Evolutionary conservation across 768 basidiomycete genomes (phyloP).

Genomic region (Postia placenta): DNA sequence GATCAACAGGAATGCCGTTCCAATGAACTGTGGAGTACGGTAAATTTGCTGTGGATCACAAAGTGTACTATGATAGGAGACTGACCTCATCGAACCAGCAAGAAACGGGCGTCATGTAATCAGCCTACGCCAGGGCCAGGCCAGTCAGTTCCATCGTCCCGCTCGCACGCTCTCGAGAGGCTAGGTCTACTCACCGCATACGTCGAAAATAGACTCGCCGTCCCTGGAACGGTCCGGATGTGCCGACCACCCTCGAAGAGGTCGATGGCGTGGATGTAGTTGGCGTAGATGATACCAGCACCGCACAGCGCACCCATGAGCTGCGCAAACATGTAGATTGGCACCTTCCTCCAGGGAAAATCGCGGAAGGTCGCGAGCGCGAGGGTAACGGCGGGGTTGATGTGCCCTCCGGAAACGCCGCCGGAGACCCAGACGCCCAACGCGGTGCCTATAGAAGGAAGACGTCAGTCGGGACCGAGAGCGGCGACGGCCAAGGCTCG

Average conservation of each 20-base stretch:
- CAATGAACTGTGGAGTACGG: constrained; percentile 53
- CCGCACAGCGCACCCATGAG: constrained; percentile 56
- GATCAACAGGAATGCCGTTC: constrained; percentile 47
- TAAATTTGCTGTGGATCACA: background rate
- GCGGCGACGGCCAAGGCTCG: background rate
- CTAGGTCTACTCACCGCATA: constrained; percentile 42
- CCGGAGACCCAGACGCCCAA: constrained; percentile 65
- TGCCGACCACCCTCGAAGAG: constrained; percentile 50
- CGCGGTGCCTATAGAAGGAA: constrained; percentile 41
- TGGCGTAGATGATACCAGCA: constrained; percentile 51
- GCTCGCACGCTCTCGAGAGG: background rate
- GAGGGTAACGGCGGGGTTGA: constrained; percentile 51
- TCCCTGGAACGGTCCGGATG: constrained; percentile 50
- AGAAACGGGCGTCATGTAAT: constrained; percentile 37
- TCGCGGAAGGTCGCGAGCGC: constrained; percentile 60
- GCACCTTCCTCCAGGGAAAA: constrained; percentile 81
- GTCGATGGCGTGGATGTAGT: constrained; percentile 65
- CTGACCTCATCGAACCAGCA: constrained; percentile 41
- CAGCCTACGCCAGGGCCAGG: constrained; percentile 20
- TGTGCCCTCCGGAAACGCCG: constrained; percentile 67
- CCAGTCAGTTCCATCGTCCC: background rate
- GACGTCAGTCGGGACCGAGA: constrained; percentile 3
- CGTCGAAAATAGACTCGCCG: constrained; percentile 54
- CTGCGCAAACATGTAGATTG: constrained; percentile 59
- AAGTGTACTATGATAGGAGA: background rate